A percentile compares a stretch with the other conserved stretches of the same genome.
Evolutionary conservation across 2,329 filamentous ascomycete species (phyloP).

Genomic region (Colletotrichum gloeosporioides): DNA sequence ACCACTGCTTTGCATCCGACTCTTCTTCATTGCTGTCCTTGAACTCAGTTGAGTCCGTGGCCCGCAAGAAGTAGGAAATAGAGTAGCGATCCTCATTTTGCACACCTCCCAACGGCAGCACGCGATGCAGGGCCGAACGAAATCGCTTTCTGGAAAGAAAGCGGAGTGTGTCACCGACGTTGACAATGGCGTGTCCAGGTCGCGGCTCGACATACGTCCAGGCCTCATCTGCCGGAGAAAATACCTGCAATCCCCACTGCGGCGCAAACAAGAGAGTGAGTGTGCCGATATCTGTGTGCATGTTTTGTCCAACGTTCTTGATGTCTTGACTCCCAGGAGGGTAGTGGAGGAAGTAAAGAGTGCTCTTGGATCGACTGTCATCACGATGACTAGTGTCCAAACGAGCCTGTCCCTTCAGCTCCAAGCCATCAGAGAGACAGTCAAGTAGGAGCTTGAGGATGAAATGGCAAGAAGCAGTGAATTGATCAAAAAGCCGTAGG

Average conservation of each 20-base stretch:
- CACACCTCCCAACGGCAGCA: not conserved
- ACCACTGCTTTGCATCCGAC: not conserved
- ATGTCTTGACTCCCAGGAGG: not conserved
- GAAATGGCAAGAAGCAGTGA: not conserved
- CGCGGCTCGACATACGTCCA: slow-evolving; percentile 32
- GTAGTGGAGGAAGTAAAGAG: not conserved
- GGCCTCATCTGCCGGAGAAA: not conserved
- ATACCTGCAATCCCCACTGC: slow-evolving; percentile 34
- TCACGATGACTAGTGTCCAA: not conserved
- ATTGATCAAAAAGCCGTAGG: not conserved
- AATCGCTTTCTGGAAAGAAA: slow-evolving; percentile 5
- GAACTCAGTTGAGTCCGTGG: not conserved
- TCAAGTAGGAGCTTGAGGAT: not conserved
- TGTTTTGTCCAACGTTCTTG: slow-evolving; percentile 26
- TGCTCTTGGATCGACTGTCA: not conserved
- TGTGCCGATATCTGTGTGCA: slow-evolving; percentile 32
- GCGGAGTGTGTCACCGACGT: slow-evolving; percentile 35
- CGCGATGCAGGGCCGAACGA: slow-evolving; percentile 15
- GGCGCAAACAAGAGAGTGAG: slow-evolving; percentile 31
- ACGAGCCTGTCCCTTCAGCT: not conserved
- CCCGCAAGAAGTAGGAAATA: slow-evolving; percentile 11
- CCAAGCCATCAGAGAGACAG: not conserved
- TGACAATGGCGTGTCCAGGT: slow-evolving; percentile 33
- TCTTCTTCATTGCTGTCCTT: not conserved
- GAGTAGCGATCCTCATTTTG: slow-evolving; percentile 9